A percentile compares a stretch with the other conserved stretches of the same genome.
Evolutionary conservation across 2,329 filamentous ascomycete species (phyloP).

Genomic region (Fusarium torreyae): DNA sequence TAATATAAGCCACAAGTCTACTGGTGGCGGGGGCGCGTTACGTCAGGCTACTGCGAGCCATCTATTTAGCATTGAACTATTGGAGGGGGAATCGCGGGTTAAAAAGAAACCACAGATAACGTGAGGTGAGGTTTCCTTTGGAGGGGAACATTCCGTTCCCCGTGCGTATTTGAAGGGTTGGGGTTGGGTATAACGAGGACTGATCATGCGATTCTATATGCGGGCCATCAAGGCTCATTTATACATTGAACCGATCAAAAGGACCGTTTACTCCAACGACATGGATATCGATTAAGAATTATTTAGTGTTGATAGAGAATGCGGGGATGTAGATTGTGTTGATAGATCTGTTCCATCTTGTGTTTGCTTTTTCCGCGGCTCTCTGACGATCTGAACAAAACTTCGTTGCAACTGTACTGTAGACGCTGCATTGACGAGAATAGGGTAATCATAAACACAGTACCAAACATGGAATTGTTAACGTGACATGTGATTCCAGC

Average conservation of each 20-base stretch:
- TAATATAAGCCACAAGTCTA: slow-evolving; percentile 26
- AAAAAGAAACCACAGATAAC: slow-evolving; percentile 9
- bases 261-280: slow-evolving; percentile 14
- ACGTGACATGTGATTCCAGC: slow-evolving; percentile 29
- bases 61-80: slow-evolving; percentile 12
- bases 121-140: slow-evolving; percentile 19
- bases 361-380: slow-evolving; percentile 10
- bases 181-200: slow-evolving; percentile 19
- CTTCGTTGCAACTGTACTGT: slow-evolving; percentile 1
- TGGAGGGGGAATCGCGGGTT: slow-evolving; percentile 23
- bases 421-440: neutral
- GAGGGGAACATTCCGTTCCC: slow-evolving; percentile 33
- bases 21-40: slow-evolving; percentile 38
- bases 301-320: slow-evolving; percentile 24
- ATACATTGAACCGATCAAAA: slow-evolving; percentile 4
- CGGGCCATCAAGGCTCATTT: neutral
- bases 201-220: slow-evolving; percentile 42
- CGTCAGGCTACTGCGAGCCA: slow-evolving; percentile 36
- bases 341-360: slow-evolving; percentile 21
- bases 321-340: slow-evolving; percentile 24
- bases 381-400: slow-evolving; percentile 1
- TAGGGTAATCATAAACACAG: neutral
- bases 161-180: slow-evolving; percentile 9
- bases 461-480: neutral
- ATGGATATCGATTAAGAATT: slow-evolving; percentile 14